Base-by-base conservation (phyloP, 2,329 filamentous ascomycete species). In the Claviceps africana region DNA sequence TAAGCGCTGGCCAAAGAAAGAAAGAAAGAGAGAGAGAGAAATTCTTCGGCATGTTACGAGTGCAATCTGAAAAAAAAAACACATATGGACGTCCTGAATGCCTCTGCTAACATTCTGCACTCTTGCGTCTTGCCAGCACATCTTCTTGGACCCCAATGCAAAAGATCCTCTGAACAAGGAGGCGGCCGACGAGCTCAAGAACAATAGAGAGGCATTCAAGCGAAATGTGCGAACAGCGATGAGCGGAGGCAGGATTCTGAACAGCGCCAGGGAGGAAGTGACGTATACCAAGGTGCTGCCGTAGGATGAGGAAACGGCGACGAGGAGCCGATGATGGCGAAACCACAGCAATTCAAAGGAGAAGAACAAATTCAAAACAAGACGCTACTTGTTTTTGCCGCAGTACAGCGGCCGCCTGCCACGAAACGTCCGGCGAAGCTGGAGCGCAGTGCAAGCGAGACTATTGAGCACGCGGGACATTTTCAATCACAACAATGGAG, bases 161-260 rank as follows among this genome's bases (percentile, higher is more conserved):
- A 90, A 86, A 48, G 93, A 98, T 65, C 93, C 93, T n/a, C 73
- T 98, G 55, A 98, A 98, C 71, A 96, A 98, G 74, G 91, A 97
- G 63, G 93, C 93, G 0, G 93, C 93, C 4, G 89, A 96, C 56
- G 93, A 97, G 64, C 74, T 98, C 60, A 82, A 91, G 61, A 76
- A 76, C 47, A 95, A 93, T 67, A 75, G 89, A 39, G 93, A 97
- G 51, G 80, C 76, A 31, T 98, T 98, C 72, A 93, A 90, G 76
- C 77, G 88, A 55, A 96, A 97, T 64, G 93, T 97, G 40, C 79
- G 86, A 62, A 77, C 76, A 22, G 78, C 88, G 7, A 95, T 98
- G 87, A 75, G 73, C 3, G 93, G 93, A 50, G 88, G 89, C 7
- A 71, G 71, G 1, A 82, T 97, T 42, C 4, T 50, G 11, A 50